Evolutionary conservation across 2,329 filamentous ascomycete species (phyloP), one percentile per base, ranked within the genome.

Genomic region (Pseudogymnoascus sp.): DNA sequence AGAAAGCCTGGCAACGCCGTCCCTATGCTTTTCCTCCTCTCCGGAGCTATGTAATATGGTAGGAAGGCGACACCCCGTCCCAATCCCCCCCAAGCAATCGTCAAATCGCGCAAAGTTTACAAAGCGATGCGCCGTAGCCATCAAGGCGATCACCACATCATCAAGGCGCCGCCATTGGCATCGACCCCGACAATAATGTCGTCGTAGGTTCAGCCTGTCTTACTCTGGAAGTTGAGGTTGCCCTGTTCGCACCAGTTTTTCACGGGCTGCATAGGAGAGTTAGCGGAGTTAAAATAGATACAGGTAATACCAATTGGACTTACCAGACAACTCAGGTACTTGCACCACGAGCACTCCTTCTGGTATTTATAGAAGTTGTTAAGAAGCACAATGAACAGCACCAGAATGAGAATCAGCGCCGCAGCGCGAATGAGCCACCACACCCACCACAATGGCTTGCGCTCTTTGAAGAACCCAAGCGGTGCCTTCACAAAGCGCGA

Each of bases 381-480:
- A 65, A 97, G 75, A 62, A 99, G 79, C 50, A 97, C 77, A 65
- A 96, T 89, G 73, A 97, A 97, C 1, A 88, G 88, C 42, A 96
- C 82, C 37, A 96, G 80, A 35, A 92, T 89, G n/a, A 86, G 82
- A 6, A 96, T 82, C 61, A 99, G 78, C 23, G 89, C 87, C 0
- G 83, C 91, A 0, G 84, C 90, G 16, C 94, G 84, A 28, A 97
- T 82, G 21, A 96, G 76, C 93, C 93, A 97, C 94, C 94, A 99
- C 5, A 79, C 89, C 94, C 94, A 99, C 94, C 94, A 99, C 6
- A 96, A 80, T 21, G 90, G 89, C 74, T 96, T 96, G 16, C 94
- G 84, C 18, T 91, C 91, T 74, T 92, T 93, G 78, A 97, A 97
- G 76, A 97, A 97, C 5, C 85, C 86, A 3, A 86, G 73, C 0